Evolutionary conservation across 352 stramenopile genomes (phyloP), one percentile per base, ranked within the genome.

Genomic region (Pelagophyceae sp.): DNA sequence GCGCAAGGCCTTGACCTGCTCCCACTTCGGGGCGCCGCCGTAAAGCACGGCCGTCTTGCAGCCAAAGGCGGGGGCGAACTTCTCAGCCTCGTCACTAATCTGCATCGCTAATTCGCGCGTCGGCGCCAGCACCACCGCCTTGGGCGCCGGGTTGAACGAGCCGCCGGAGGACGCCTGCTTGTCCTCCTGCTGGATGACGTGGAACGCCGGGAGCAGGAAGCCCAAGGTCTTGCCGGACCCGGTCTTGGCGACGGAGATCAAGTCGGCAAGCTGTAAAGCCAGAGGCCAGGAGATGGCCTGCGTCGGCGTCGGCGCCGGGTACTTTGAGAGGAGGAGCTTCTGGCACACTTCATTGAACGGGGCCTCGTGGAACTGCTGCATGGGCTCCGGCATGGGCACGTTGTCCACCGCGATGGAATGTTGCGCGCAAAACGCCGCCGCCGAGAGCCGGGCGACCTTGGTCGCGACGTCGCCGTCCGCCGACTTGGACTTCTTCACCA

Each of bases 161-260:
- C 15, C 70, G 65, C 37, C 19, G 33, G 38, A 33, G 20, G n/a
- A 17, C 32, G 5, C 27, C 29, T 3, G 6, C n/a, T 94, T 94
- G 25, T 5, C 6, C 20, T 80, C 54, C 69, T 38, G 96, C 90
- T 90, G n/a, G 81, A 87, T 84, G 65, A 85, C 67, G 79, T 91
- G 85, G 77, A 90, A 88, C 15, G 94, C 94, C 33, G 96, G 96
- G 25, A 99, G 86, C 80, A 99, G 89, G 84, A 99, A 99, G 29
- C 94, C 94, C 79, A 97, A 87, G 54, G 96, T 99, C 82, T 99
- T 98, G 38, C 95, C 96, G 5, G 91, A 97, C 5, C 96, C 96
- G 17, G 96, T 99, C 54, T 97, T 96, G 6, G 96, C 98, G 84
- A 99, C 98, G 69, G 92, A 97, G 79, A 99, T 96, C 89, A 99